A percentile compares a stretch with the other conserved stretches of the same genome.
Evolutionary conservation across 1,284 basidiomycete species (phyloP).

Genomic region (Rhodotorula sp.): DNA sequence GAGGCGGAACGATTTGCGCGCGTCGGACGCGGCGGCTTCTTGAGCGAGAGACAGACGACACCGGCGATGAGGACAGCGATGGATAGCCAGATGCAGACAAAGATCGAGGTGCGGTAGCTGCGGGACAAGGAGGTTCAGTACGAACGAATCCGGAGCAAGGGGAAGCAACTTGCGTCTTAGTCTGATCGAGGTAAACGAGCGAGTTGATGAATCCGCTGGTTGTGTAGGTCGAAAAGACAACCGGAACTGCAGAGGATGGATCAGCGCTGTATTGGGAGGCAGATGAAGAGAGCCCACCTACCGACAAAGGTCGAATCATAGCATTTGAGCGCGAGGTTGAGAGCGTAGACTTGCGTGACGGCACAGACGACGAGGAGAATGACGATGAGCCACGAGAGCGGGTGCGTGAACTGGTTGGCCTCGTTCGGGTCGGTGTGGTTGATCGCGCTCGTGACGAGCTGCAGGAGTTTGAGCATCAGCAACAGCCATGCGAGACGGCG

Average conservation of each 20-base stretch:
- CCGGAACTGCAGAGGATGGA: slow-evolving; percentile 53
- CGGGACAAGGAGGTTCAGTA: neutral
- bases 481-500: neutral
- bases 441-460: slow-evolving; percentile 38
- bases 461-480: neutral
- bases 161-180: slow-evolving; percentile 17
- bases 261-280: too few relatives aligned
- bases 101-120: slow-evolving; percentile 79
- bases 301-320: slow-evolving; percentile 61
- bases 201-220: slow-evolving; percentile 63
- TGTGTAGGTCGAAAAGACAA: slow-evolving; percentile 43
- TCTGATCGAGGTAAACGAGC: slow-evolving; percentile 52
- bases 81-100: slow-evolving; percentile 73
- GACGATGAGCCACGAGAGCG: slow-evolving; percentile 78
- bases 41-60: slow-evolving; percentile 66
- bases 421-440: slow-evolving; percentile 34
- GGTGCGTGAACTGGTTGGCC: slow-evolving; percentile 64
- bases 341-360: slow-evolving; percentile 82
- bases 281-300: too few relatives aligned
- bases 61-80: slow-evolving; percentile 81
- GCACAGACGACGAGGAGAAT: slow-evolving; percentile 75
- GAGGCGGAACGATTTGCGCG: slow-evolving; percentile 7
- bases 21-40: slow-evolving; percentile 13
- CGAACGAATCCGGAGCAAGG: slow-evolving; percentile 57
- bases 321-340: slow-evolving; percentile 39